A percentile compares a stretch with the other conserved stretches of the same genome.
Evolutionary conservation across 1,284 basidiomycete genomes (phyloP).

Genomic region (Irpex lacteus): DNA sequence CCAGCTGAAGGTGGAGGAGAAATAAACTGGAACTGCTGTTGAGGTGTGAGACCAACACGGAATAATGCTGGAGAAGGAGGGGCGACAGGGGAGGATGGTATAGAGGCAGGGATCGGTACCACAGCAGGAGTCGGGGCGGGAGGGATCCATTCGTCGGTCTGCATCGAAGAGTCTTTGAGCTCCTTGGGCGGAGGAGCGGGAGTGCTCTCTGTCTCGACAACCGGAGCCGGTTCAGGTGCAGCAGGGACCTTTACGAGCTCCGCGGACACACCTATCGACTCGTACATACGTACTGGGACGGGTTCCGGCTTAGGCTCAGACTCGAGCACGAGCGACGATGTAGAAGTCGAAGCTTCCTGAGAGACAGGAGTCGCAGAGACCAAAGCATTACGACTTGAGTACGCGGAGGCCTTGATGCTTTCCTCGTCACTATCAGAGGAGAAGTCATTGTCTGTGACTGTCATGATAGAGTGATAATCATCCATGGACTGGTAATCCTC

Average conservation of each 20-base stretch:
- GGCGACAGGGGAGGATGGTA: conserved; percentile 16
- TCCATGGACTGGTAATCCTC: conserved; percentile 64
- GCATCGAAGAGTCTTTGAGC: conserved; percentile 68
- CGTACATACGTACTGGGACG: conserved; percentile 30
- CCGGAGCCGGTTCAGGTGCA: not conserved
- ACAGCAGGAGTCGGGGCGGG: conserved; percentile 27
- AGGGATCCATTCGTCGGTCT: conserved; percentile 72
- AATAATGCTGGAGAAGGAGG: conserved; percentile 23
- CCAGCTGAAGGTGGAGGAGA: conserved; percentile 44
- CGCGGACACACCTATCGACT: conserved; percentile 37
- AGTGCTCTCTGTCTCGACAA: conserved; percentile 19
- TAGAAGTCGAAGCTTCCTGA: conserved; percentile 16
- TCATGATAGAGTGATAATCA: conserved; percentile 76
- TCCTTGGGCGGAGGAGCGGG: conserved; percentile 44
- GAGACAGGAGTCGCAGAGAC: conserved; percentile 26
- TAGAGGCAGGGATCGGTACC: conserved; percentile 13
- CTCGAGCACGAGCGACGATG: conserved; percentile 4
- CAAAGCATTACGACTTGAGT: conserved; percentile 33
- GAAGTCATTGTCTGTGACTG: conserved; percentile 68
- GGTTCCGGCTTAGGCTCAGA: not conserved
- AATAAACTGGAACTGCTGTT: conserved; percentile 80
- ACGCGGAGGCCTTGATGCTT: conserved; percentile 64
- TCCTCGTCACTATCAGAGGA: conserved; percentile 44
- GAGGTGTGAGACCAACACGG: conserved; percentile 51
- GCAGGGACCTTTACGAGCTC: conserved; percentile 27